These are phyloP conservation scores for Rheum nobile DNA, from an alignment of 148 eudicot genomes.

Conservation along the genomic window DNA sequence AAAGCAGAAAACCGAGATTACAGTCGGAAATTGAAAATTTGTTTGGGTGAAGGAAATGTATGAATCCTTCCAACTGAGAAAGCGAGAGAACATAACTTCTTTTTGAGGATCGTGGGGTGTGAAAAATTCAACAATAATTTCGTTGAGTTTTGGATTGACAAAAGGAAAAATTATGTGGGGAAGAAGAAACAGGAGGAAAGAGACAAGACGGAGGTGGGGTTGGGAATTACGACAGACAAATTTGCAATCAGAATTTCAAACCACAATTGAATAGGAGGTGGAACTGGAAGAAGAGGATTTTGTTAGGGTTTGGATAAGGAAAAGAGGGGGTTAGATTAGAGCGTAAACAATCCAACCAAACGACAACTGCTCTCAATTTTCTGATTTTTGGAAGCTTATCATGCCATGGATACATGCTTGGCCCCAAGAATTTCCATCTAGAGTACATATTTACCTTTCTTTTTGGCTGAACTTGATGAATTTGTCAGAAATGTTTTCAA, in stretches of 20 bases:
- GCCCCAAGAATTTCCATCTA: not conserved
- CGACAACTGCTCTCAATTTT: not conserved
- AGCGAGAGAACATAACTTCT: not conserved
- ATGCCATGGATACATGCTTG: not conserved
- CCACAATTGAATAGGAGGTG: not conserved
- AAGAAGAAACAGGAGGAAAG: not conserved
- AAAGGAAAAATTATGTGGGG: constrained; percentile 2
- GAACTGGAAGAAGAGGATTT: not conserved
- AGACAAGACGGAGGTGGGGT: not conserved
- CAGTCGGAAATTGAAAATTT: not conserved
- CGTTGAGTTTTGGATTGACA: not conserved
- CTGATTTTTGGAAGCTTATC: not conserved
- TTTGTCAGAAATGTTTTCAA: too few species aligned
- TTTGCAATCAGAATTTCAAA: constrained; percentile 6
- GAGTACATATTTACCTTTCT: not conserved
- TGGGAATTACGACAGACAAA: constrained; percentile 10
- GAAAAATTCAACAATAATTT: not conserved
- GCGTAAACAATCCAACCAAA: not conserved
- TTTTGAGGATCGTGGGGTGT: not conserved
- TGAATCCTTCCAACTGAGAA: not conserved
- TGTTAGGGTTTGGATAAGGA: not conserved
- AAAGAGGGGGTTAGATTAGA: not conserved
- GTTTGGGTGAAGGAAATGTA: not conserved
- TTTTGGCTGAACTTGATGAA: not conserved
- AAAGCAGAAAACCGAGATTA: not conserved